phyloP scores from a whole-genome alignment of 2,329 filamentous ascomycete genomes.

The Raffaelea ambrosiae region DNA sequence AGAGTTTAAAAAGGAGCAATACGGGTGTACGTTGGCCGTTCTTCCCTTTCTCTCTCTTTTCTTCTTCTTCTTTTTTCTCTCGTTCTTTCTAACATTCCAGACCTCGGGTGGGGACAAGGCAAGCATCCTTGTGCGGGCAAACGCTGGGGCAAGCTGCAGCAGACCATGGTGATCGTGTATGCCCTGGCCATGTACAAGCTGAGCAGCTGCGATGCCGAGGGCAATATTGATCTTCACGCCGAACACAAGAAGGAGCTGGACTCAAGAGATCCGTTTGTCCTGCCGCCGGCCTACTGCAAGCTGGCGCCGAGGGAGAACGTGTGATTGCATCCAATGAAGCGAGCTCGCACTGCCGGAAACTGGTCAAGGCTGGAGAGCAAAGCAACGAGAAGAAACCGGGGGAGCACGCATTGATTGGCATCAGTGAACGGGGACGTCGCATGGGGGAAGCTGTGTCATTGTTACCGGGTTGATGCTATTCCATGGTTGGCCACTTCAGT shows the following conservation, averaged over 20 bases:
- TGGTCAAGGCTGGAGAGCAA: too few relatives aligned
- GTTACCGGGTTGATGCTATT: too few relatives aligned
- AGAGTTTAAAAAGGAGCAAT: neutral
- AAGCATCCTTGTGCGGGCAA: neutral
- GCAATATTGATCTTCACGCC: neutral
- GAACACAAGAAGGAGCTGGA: neutral
- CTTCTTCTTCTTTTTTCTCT: neutral
- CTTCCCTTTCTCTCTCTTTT: too few relatives aligned
- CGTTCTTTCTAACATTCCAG: neutral
- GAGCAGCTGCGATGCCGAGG: neutral
- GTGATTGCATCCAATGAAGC: too few relatives aligned
- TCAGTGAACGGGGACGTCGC: too few relatives aligned
- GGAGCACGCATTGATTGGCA: too few relatives aligned
- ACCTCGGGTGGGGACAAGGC: neutral
- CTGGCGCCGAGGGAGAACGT: neutral
- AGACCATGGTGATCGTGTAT: neutral
- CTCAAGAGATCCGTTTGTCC: neutral
- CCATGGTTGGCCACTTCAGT: too few relatives aligned
- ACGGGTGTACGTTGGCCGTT: neutral
- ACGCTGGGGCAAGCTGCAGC: neutral
- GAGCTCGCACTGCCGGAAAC: too few relatives aligned
- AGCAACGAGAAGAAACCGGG: too few relatives aligned
- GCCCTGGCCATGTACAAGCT: neutral
- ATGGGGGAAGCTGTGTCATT: too few relatives aligned
- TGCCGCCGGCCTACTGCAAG: neutral